Evolutionary conservation across 768 basidiomycete genomes (phyloP).

Genomic region (Lyophyllum atratum): DNA sequence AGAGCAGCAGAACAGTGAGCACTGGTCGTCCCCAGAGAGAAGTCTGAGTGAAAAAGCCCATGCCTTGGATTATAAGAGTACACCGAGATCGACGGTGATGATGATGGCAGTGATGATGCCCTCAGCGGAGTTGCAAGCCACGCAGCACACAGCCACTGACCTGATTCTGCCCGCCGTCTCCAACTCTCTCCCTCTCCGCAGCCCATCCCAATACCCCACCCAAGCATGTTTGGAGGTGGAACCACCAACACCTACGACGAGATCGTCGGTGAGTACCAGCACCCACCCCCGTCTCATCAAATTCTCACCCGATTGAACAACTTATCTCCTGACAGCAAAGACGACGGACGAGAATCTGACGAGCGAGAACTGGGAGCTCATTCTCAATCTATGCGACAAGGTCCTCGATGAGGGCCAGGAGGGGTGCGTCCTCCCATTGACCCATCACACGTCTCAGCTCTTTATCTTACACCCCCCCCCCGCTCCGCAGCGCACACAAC

Average conservation of each 20-base stretch:
- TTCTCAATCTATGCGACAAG: slow-evolving; percentile 94
- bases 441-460: neutral
- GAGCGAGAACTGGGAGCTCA: slow-evolving; percentile 93
- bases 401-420: slow-evolving; percentile 85
- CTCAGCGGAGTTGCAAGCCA: slow-evolving; percentile 17
- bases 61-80: too few relatives aligned
- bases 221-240: slow-evolving; percentile 70
- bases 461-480: neutral
- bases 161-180: neutral
- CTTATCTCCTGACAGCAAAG: slow-evolving; percentile 59
- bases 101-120: neutral
- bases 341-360: slow-evolving; percentile 98
- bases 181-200: neutral
- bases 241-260: slow-evolving; percentile 85
- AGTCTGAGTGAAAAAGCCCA: too few relatives aligned
- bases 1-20: too few relatives aligned
- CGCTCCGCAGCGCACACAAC: slow-evolving; percentile 75
- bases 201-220: slow-evolving; percentile 2
- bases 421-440: slow-evolving; percentile 56
- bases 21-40: too few relatives aligned
- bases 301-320: neutral
- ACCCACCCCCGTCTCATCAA: neutral
- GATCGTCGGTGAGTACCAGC: slow-evolving; percentile 65
- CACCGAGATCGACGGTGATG: too few relatives aligned
- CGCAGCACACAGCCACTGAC: slow-evolving; percentile 28